These are phyloP conservation scores for Triticum monococcum DNA, from an alignment of 176 grass and related monocot genomes.

Conservation along the genomic window DNA sequence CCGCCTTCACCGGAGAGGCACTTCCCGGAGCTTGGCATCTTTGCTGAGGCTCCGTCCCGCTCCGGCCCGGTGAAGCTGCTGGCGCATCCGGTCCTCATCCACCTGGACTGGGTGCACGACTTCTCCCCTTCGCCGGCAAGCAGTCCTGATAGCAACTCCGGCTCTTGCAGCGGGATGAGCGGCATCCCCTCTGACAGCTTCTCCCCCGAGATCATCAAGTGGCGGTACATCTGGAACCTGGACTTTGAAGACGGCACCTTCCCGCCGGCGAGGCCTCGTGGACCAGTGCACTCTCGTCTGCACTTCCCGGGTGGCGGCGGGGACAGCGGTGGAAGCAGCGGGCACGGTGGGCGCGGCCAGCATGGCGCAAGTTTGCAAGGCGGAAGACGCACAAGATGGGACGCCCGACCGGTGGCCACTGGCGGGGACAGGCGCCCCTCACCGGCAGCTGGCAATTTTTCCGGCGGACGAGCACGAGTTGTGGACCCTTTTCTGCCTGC, in stretches of 20 bases:
- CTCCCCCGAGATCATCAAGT: background rate
- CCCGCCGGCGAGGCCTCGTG: background rate
- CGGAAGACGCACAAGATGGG: too few species aligned
- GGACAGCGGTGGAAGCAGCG: too few species aligned
- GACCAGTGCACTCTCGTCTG: background rate
- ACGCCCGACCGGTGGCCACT: too few species aligned
- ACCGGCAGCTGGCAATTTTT: too few species aligned
- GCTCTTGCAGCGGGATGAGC: background rate
- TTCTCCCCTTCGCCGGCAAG: background rate
- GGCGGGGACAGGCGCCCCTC: too few species aligned
- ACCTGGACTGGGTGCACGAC: background rate
- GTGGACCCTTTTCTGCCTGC: too few species aligned
- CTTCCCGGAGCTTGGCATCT: background rate
- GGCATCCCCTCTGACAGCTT: background rate
- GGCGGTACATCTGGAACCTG: background rate
- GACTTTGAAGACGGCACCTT: background rate
- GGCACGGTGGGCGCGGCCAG: too few species aligned
- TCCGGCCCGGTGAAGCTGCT: background rate
- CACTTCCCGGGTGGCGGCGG: background rate
- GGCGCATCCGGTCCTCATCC: background rate
- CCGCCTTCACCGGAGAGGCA: background rate
- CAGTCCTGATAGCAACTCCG: background rate
- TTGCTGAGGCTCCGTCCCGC: background rate
- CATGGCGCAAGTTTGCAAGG: too few species aligned
- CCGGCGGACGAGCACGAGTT: too few species aligned